A percentile compares a stretch with the other conserved stretches of the same genome.
These are phyloP conservation scores for Pythium chondricola DNA, from an alignment of 352 stramenopile species.

Conservation along the genomic window DNA sequence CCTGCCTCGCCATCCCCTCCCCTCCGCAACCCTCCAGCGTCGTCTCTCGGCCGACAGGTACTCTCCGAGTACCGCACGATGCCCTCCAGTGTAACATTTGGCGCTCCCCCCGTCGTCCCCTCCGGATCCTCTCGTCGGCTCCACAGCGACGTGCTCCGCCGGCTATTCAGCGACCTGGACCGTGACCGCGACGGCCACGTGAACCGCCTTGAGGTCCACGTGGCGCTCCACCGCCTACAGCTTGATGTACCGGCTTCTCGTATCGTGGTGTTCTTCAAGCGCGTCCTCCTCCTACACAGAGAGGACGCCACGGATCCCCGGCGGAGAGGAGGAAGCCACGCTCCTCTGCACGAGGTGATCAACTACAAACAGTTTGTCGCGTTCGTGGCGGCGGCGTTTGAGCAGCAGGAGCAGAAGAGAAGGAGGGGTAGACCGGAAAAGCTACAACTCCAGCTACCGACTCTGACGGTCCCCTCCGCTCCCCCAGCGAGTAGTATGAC, in stretches of 20 bases:
- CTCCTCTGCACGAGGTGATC: conserved; percentile 54
- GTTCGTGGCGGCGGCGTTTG: conserved; percentile 51
- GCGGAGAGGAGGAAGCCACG: conserved; percentile 1
- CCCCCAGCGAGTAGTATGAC: too few relatives aligned
- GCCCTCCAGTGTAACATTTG: conserved; percentile 54
- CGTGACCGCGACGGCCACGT: conserved; percentile 55
- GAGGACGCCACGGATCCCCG: background rate
- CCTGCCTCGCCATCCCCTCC: too few relatives aligned
- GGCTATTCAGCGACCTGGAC: conserved; percentile 78
- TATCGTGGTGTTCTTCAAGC: conserved; percentile 66
- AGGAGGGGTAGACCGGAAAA: too few relatives aligned
- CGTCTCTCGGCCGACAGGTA: conserved; percentile 58
- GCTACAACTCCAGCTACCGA: background rate
- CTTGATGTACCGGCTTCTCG: conserved; percentile 46
- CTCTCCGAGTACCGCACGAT: conserved; percentile 69
- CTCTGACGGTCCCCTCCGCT: background rate
- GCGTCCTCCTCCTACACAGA: conserved; percentile 34
- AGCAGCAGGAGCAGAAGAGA: too few relatives aligned
- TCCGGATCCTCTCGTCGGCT: conserved; percentile 17
- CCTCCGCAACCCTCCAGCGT: too few relatives aligned
- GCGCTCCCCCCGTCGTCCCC: conserved; percentile 16
- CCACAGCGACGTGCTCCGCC: conserved; percentile 51
- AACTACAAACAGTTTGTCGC: conserved; percentile 75
- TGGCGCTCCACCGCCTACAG: conserved; percentile 68
- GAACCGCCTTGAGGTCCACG: conserved; percentile 64